A percentile compares a stretch with the other conserved stretches of the same genome.
phyloP scores from a whole-genome alignment of 352 stramenopile species.

The Phytophthora ramorum region DNA sequence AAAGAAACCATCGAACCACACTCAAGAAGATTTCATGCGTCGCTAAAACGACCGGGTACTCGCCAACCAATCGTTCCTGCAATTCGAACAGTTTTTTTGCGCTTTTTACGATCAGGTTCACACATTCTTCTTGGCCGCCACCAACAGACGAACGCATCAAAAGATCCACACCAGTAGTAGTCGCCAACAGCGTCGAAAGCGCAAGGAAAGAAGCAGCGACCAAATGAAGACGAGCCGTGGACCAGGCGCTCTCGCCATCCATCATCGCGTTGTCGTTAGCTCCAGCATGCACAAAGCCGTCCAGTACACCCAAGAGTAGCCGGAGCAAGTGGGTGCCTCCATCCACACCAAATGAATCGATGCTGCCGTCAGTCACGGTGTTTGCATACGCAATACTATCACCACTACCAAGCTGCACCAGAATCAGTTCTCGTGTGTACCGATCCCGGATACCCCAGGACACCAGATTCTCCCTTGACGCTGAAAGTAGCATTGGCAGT shows the following conservation, averaged over 20 bases:
- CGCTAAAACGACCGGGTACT: slow-evolving; percentile 60
- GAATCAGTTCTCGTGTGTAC: slow-evolving; percentile 57
- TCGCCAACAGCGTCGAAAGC: slow-evolving; percentile 47
- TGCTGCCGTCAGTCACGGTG: not conserved
- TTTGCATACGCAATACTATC: not conserved
- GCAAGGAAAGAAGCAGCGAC: slow-evolving; percentile 49
- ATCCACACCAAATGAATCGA: slow-evolving; percentile 38
- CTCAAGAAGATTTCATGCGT: slow-evolving; percentile 65
- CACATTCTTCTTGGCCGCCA: slow-evolving; percentile 58
- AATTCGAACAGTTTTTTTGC: slow-evolving; percentile 70
- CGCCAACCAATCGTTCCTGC: slow-evolving; percentile 54
- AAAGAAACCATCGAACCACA: slow-evolving; percentile 65
- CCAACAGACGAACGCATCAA: slow-evolving; percentile 52
- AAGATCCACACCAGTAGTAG: slow-evolving; percentile 44
- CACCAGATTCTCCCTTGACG: slow-evolving; percentile 75
- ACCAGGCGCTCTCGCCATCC: slow-evolving; percentile 38
- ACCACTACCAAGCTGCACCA: slow-evolving; percentile 38
- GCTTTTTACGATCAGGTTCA: slow-evolving; percentile 60
- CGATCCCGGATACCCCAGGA: slow-evolving; percentile 70
- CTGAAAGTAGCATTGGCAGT: slow-evolving; percentile 49
- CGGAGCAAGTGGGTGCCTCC: slow-evolving; percentile 61
- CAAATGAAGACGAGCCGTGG: slow-evolving; percentile 50
- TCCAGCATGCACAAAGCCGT: slow-evolving; percentile 55
- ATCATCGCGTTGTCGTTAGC: slow-evolving; percentile 14
- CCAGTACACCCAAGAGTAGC: slow-evolving; percentile 57